Percentiles rank a stretch among this genome's conserved stretches.
Evolutionary conservation across 345 rosid genomes (phyloP).

Genomic region (Aquilaria malaccensis): DNA sequence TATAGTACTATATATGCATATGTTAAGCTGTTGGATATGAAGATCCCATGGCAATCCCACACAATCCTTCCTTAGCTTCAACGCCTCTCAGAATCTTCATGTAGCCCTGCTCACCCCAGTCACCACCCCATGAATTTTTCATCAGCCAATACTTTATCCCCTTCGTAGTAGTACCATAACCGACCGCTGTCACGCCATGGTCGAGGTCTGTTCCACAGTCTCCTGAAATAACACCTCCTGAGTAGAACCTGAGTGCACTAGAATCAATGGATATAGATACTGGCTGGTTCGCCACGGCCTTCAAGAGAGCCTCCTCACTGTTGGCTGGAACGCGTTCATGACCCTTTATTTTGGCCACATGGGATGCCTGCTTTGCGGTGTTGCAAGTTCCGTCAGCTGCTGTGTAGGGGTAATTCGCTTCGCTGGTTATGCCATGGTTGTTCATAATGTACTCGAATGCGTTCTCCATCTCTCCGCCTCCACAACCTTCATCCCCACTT

Average conservation of each 20-base stretch:
- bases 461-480: conserved; percentile 12
- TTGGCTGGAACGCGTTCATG: conserved; percentile 12
- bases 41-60: conserved; percentile 15
- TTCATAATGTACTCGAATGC: conserved; percentile 11
- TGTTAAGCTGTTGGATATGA: conserved; percentile 11
- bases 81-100: conserved; percentile 6
- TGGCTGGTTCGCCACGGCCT: conserved; percentile 11
- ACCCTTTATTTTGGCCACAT: conserved; percentile 5
- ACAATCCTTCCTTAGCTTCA: conserved; percentile 7
- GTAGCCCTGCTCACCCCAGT: conserved; percentile 15
- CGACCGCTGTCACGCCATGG: conserved; percentile 16
- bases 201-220: not conserved
- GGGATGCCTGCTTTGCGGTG: not conserved
- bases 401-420: conserved; percentile 8
- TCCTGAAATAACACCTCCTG: conserved; percentile 4
- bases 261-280: conserved; percentile 11
- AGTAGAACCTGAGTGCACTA: not conserved
- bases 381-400: conserved; percentile 11
- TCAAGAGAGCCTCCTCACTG: conserved; percentile 4
- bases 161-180: conserved; percentile 4
- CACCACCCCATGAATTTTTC: conserved; percentile 14
- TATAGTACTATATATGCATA: not conserved
- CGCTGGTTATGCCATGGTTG: conserved; percentile 8
- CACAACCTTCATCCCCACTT: conserved; percentile 10
- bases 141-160: conserved; percentile 14